Percentiles rank a stretch among this genome's conserved stretches.
Conservation (phyloP, 495 filamentous ascomycete species). For the Articulospora tetracladia region DNA sequence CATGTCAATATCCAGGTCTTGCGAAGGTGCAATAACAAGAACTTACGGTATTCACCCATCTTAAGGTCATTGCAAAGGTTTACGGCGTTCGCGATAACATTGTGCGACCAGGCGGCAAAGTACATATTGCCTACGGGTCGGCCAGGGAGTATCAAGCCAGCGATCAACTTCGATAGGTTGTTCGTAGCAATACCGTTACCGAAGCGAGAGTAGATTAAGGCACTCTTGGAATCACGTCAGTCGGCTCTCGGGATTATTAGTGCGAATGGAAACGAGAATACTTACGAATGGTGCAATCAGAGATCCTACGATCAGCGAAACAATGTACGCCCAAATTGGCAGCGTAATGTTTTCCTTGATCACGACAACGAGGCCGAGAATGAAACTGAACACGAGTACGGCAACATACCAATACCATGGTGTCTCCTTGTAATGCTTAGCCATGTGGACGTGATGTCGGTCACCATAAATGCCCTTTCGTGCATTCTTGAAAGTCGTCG, state of each 20-base stretch:
- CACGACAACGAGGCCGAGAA: slow-evolving; percentile 33
- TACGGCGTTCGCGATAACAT: slow-evolving; percentile 36
- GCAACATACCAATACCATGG: slow-evolving; percentile 52
- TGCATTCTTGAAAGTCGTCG: slow-evolving; percentile 44
- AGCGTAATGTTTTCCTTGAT: slow-evolving; percentile 38
- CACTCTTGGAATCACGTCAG: slow-evolving; percentile 1
- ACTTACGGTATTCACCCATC: slow-evolving; percentile 33
- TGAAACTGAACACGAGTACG: slow-evolving; percentile 34
- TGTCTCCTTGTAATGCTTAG: slow-evolving; percentile 37
- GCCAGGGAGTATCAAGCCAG: slow-evolving; percentile 38
- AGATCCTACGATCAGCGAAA: slow-evolving; percentile 37
- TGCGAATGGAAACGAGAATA: not conserved
- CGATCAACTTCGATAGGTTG: slow-evolving; percentile 35
- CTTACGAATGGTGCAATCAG: slow-evolving; percentile 15
- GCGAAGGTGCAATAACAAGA: not conserved
- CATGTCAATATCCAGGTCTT: not conserved
- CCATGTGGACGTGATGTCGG: slow-evolving; percentile 12
- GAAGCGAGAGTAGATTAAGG: slow-evolving; percentile 12
- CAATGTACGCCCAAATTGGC: slow-evolving; percentile 50
- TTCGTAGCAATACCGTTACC: slow-evolving; percentile 34
- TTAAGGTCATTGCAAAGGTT: slow-evolving; percentile 33
- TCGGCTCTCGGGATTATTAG: not conserved
- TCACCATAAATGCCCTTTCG: slow-evolving; percentile 41
- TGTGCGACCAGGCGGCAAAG: slow-evolving; percentile 31
- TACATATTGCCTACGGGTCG: slow-evolving; percentile 31